These are phyloP conservation scores for Dissoconium aciculare DNA, from an alignment of 2,329 filamentous ascomycete species.

Conservation along the genomic window DNA sequence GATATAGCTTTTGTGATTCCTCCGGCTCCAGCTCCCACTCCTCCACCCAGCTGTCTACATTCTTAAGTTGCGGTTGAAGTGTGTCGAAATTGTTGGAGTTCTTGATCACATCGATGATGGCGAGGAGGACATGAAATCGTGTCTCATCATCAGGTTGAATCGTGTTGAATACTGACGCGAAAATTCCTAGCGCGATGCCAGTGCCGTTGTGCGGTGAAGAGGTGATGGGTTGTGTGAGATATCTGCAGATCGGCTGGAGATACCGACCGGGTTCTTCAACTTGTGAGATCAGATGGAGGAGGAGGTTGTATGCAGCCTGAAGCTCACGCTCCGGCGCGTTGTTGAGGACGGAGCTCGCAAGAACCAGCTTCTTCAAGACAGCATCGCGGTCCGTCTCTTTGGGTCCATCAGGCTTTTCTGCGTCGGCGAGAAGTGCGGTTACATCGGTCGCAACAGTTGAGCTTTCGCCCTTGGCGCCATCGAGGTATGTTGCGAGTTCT, in stretches of 20 bases:
- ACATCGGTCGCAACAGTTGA: slow-evolving; percentile 47
- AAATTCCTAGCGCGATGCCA: slow-evolving; percentile 72
- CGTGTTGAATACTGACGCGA: slow-evolving; percentile 95
- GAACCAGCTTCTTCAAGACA: slow-evolving; percentile 75
- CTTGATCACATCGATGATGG: slow-evolving; percentile 73
- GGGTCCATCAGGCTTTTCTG: slow-evolving; percentile 36
- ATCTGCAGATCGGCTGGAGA: slow-evolving; percentile 75
- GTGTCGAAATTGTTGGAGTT: slow-evolving; percentile 52
- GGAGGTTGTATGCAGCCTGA: slow-evolving; percentile 87
- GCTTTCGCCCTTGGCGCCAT: slow-evolving; percentile 55
- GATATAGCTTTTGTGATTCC: slow-evolving; percentile 70
- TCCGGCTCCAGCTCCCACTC: slow-evolving; percentile 73
- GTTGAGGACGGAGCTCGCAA: slow-evolving; percentile 62
- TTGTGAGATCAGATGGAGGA: slow-evolving; percentile 83
- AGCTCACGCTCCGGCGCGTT: slow-evolving; percentile 90
- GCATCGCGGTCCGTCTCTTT: slow-evolving; percentile 59
- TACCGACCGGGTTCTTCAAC: slow-evolving; percentile 72
- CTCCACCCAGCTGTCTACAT: slow-evolving; percentile 66
- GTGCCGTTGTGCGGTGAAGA: slow-evolving; percentile 75
- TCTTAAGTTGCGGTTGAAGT: slow-evolving; percentile 67
- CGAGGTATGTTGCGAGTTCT: slow-evolving; percentile 90
- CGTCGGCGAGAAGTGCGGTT: slow-evolving; percentile 47
- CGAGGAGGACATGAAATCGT: slow-evolving; percentile 79
- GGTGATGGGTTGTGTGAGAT: slow-evolving; percentile 73
- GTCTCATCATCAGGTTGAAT: slow-evolving; percentile 60